Conservation (phyloP, 2,329 filamentous ascomycete species). For the Lasiodiplodia hormozganensis region DNA sequence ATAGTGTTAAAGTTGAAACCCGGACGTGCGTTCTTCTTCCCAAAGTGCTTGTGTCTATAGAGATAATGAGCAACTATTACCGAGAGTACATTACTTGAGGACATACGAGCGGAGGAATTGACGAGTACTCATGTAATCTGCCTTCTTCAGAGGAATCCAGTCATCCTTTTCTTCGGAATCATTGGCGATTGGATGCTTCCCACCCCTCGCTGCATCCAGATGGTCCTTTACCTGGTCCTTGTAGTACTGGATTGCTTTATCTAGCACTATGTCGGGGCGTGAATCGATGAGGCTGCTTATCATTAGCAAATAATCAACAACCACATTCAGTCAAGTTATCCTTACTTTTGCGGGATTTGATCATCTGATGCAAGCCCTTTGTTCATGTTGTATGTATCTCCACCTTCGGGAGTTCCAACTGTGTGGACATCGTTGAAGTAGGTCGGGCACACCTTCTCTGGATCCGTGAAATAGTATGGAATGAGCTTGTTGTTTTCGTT, state of each 20-base stretch:
- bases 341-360: neutral
- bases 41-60: too few relatives aligned
- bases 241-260: neutral
- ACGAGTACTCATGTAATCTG: slow-evolving; percentile 24
- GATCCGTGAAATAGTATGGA: neutral
- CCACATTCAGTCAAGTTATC: too few relatives aligned
- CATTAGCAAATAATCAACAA: neutral
- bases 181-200: neutral
- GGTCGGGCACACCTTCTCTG: neutral
- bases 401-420: neutral
- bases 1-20: slow-evolving; percentile 24
- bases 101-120: slow-evolving; percentile 24
- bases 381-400: neutral
- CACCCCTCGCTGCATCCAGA: neutral
- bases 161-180: neutral
- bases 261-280: neutral
- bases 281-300: neutral
- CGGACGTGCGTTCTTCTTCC: neutral
- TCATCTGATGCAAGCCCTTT: neutral
- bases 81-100: neutral
- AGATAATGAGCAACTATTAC: neutral
- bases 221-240: neutral
- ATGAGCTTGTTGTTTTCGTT: neutral
- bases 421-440: neutral
- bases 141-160: slow-evolving; percentile 5